Percentiles rank a stretch among this genome's conserved stretches.
phyloP scores from a whole-genome alignment of 495 filamentous ascomycete genomes.

The Penicillium cinerascens region DNA sequence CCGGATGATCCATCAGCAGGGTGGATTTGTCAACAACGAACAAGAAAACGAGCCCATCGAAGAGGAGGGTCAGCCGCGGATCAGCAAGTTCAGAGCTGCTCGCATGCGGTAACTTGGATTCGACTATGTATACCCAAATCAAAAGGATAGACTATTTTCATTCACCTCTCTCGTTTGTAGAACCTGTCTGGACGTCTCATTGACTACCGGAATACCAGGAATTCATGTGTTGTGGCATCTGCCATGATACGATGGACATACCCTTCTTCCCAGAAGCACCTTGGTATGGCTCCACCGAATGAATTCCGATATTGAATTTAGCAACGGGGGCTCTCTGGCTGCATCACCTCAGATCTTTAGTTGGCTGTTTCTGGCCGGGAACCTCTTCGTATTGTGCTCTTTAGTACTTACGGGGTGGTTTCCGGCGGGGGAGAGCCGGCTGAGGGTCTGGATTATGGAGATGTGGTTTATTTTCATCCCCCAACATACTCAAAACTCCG shows the following conservation, averaged over 20 bases:
- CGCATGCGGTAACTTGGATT: constrained; percentile 44
- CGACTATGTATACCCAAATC: constrained; percentile 2
- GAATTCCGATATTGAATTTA: constrained; percentile 18
- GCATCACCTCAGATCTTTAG: constrained; percentile 11
- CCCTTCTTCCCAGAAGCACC: constrained; percentile 6
- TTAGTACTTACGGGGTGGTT: constrained; percentile 17
- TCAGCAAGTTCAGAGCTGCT: constrained; percentile 90
- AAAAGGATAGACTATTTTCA: constrained; percentile 3
- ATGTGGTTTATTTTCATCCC: constrained; percentile 23
- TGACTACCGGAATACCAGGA: neutral
- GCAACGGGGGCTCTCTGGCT: constrained; percentile 21
- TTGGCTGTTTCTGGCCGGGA: neutral
- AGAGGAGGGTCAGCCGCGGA: constrained; percentile 59
- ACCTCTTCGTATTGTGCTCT: constrained; percentile 16
- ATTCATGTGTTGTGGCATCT: constrained; percentile 7
- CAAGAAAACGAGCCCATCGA: constrained; percentile 59
- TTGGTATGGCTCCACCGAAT: constrained; percentile 11
- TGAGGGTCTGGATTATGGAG: constrained; percentile 13
- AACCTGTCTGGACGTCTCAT: neutral
- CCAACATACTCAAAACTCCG: constrained; percentile 8
- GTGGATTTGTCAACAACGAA: constrained; percentile 62
- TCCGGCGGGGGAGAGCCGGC: neutral
- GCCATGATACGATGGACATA: constrained; percentile 10
- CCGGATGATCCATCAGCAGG: constrained; percentile 71
- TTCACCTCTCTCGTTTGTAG: neutral